Evolutionary conservation across 805 yeast species (phyloP), one percentile per base, ranked within the genome.

Genomic region (Diddensiella caesifluorescens): DNA sequence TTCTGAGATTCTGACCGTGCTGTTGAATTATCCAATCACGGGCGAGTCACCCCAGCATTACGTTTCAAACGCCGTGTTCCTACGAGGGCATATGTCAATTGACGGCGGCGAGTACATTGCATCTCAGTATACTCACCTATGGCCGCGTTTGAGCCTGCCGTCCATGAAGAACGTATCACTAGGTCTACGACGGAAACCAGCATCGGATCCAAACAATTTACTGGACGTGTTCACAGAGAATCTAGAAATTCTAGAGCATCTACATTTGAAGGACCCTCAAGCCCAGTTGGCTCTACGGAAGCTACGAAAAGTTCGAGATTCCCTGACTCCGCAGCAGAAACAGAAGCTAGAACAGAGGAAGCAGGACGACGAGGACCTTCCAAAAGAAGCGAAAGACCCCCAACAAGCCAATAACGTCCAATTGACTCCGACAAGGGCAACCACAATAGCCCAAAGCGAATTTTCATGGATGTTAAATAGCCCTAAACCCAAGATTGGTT

Each of bases 391-490:
- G 39, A 25, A 18, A 22, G 44, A 30, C 18, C 34, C 18, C 21
- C 22, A 21, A 30, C 26, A 19, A 19, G 31, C 35, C 15, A 32
- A 27, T n/a, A n/a, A n/a, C n/a, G 15, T 7, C 15, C 32, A 19
- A 13, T 7, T 13, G 16, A 39, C 54, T 2, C 55, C 55, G 2
- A 43, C 42, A 2, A 26, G 54, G 32, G n/a, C n/a, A 3, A 41
- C 45, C 15, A 46, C 55, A 7, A 30, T 54, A 4, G 56, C 58
- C 5, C 55, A 54, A 21, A 46, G 54, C 26, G 55, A 53, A 23
- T 54, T 49, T 45, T 51, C 58, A 1, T 54, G 58, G 58, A 54
- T 54, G 56, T 43, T 54, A 1, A 53, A 49, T 4, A 33, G 41
- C 27, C 51, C 48, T 46, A 30, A 16, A 25, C 46, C 30, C 22